Percentiles rank a stretch among this genome's conserved stretches.
phyloP scores from a whole-genome alignment of 805 yeast species.

The Wickerhamiella australiensis region DNA sequence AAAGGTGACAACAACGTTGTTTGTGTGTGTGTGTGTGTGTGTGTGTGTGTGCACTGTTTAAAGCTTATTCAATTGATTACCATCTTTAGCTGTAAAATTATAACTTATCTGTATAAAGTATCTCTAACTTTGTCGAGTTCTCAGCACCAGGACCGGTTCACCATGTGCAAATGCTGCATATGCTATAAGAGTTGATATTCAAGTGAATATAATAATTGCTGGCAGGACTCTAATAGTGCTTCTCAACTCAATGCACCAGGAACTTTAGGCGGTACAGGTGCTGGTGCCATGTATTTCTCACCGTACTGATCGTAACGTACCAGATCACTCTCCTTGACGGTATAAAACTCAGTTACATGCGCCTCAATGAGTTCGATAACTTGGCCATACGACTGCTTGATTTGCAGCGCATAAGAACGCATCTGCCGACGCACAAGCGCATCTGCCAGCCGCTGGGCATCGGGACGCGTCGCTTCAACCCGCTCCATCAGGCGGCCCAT shows the following conservation, averaged over 20 bases:
- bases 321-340: slow-evolving; percentile 71
- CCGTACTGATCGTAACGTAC: slow-evolving; percentile 87
- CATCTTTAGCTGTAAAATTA: no score
- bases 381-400: slow-evolving; percentile 56
- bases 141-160: no score
- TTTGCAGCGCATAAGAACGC: slow-evolving; percentile 69
- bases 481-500: slow-evolving; percentile 81
- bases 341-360: slow-evolving; percentile 64
- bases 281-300: slow-evolving; percentile 52
- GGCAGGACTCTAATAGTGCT: no score
- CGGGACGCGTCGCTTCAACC: slow-evolving; percentile 57
- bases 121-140: no score
- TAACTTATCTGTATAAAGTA: no score
- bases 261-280: slow-evolving; percentile 18
- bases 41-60: no score
- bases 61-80: no score
- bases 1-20: no score
- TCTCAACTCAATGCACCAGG: slow-evolving; percentile 11
- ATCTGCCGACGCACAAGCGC: slow-evolving; percentile 60
- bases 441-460: slow-evolving; percentile 61
- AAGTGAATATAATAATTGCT: no score
- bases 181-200: no score
- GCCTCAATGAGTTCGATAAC: slow-evolving; percentile 44
- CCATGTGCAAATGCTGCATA: no score
- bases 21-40: no score